phyloP scores from a whole-genome alignment of 2,329 filamentous ascomycete species.

The Orbilia ellipsospora region DNA sequence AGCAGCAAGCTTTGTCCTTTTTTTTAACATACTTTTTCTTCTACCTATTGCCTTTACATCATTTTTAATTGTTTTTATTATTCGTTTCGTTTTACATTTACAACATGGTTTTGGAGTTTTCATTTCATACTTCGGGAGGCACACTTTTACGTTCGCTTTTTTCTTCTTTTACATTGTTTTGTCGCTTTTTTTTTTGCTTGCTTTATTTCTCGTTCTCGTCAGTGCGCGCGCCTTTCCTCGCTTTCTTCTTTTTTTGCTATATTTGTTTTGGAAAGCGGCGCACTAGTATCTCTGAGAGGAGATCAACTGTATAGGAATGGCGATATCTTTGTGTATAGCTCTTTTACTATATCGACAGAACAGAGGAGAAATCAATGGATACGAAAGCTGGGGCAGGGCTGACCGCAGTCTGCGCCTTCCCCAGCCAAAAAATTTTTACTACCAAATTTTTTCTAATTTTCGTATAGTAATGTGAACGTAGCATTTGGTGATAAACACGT shows the following conservation, averaged over 20 bases:
- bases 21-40: slow-evolving; percentile 56
- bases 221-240: slow-evolving; percentile 26
- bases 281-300: slow-evolving; percentile 57
- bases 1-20: slow-evolving; percentile 55
- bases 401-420: not conserved
- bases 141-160: slow-evolving; percentile 25
- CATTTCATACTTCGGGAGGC: slow-evolving; percentile 37
- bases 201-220: slow-evolving; percentile 15
- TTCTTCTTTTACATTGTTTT: slow-evolving; percentile 14
- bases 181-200: slow-evolving; percentile 25
- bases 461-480: not conserved
- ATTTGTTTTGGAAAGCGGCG: slow-evolving; percentile 37
- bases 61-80: slow-evolving; percentile 35
- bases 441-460: not conserved
- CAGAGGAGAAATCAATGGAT: slow-evolving; percentile 20
- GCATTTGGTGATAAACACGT: not conserved
- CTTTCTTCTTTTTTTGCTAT: slow-evolving; percentile 54
- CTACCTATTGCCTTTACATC: slow-evolving; percentile 24
- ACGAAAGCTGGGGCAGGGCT: not conserved
- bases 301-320: slow-evolving; percentile 42
- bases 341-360: slow-evolving; percentile 53
- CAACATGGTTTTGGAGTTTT: slow-evolving; percentile 52
- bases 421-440: not conserved
- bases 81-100: slow-evolving; percentile 48
- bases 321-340: slow-evolving; percentile 50